Conservation (phyloP, 345 rosid species). For the Lepidium sativum region DNA sequence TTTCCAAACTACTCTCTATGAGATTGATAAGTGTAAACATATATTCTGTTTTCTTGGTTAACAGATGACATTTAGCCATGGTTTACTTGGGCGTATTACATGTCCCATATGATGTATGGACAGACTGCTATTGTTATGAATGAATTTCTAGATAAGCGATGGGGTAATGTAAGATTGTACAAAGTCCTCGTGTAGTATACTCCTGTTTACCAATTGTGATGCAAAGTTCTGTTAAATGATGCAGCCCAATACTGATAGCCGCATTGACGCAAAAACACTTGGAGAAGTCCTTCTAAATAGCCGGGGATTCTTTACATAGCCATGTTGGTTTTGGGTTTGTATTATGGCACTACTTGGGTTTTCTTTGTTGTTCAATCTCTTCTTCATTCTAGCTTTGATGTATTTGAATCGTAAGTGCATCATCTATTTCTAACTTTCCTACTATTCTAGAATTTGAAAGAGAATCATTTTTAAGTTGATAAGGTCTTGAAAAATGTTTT, state of each 20-base stretch:
- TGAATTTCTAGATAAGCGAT: slow-evolving; percentile 77
- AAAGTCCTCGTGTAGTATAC: not conserved
- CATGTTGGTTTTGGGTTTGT: slow-evolving; percentile 72
- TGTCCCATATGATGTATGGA: slow-evolving; percentile 93
- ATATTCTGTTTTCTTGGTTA: not conserved
- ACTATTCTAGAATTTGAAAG: not conserved
- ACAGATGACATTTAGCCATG: slow-evolving; percentile 61
- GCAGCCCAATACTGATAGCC: slow-evolving; percentile 47
- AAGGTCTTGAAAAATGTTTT: not conserved
- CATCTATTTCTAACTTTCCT: not conserved
- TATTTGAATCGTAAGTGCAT: slow-evolving; percentile 63
- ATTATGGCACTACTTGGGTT: slow-evolving; percentile 60
- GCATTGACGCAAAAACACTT: slow-evolving; percentile 41
- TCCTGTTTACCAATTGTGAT: not conserved
- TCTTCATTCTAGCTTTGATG: slow-evolving; percentile 54
- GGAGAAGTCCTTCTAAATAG: slow-evolving; percentile 57
- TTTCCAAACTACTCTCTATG: not conserved
- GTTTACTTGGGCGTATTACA: slow-evolving; percentile 84
- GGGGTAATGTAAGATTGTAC: slow-evolving; percentile 50
- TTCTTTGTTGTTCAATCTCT: slow-evolving; percentile 65
- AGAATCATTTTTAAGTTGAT: not conserved
- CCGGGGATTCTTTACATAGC: slow-evolving; percentile 59
- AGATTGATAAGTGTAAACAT: not conserved
- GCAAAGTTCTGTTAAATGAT: slow-evolving; percentile 1
- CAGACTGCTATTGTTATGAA: slow-evolving; percentile 81